Evolutionary conservation across 2,329 filamentous ascomycete species (phyloP), one percentile per base, ranked within the genome.

Genomic region (Fusarium secorum): DNA sequence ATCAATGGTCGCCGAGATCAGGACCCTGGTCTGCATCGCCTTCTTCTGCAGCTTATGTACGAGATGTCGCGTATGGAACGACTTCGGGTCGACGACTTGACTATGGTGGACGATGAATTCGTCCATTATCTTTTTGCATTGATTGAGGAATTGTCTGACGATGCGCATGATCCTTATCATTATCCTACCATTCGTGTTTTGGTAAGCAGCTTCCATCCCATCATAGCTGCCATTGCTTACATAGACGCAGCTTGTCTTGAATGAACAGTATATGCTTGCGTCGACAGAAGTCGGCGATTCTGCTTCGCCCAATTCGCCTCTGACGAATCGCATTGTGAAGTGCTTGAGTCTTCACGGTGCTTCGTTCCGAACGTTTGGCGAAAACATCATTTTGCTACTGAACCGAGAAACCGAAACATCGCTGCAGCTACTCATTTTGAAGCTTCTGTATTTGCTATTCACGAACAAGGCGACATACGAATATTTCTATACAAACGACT

Each of bases 401-500:
- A 99, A 99, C 79, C 91, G 96, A 75, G 96, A 98, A 84, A 94
- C 92, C 14, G 95, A 98, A 80, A 97, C 96, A 1, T 95, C 94
- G 4, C 88, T 97, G 39, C 97, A 99, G 81, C 87, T 99, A 30
- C 87, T 99, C n/a, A 98, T 98, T 65, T 86, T 99, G 44, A 99
- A 99, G 81, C 88, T 98, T 8, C 85, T 99, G 32, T 99, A 98
- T 81, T 89, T 99, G 38, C 87, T 99, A 14, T 99, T 99, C 81
- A 97, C 95, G 8, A 98, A 94, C 14, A 90, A 90, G 61, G 89
- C 92, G 20, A 99, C 96, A 0, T 94, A 96, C 79, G 96, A 99
- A 82, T 99, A 98, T 81, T 99, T 99, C 78, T 99, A 98, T 81
- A 98, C 94, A 32, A 99, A 99, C 78, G 96, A 99, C 77, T 86